Conservation (phyloP, 169 alveolate species). For the Cyclospora cayetanensis region DNA sequence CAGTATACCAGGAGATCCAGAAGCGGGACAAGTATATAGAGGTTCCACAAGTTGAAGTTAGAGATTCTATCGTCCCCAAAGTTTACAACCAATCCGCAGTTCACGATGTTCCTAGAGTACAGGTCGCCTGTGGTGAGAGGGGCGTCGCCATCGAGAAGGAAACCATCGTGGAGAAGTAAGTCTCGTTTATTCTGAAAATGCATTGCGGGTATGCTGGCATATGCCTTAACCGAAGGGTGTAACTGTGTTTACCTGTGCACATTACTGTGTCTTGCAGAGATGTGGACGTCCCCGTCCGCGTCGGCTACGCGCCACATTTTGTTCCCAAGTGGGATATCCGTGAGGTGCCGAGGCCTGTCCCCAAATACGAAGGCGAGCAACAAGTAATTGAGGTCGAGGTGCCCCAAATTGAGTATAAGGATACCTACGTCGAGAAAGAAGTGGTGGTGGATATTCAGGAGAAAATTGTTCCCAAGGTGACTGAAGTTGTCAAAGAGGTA, state of each 20-base stretch:
- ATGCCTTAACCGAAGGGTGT: background rate
- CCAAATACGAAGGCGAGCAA: conserved; percentile 89
- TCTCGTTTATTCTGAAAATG: too few relatives aligned
- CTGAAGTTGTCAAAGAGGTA: conserved; percentile 85
- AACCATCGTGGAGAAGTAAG: conserved; percentile 79
- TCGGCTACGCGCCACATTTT: conserved; percentile 86
- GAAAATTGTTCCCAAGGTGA: conserved; percentile 85
- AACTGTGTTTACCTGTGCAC: background rate
- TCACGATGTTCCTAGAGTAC: conserved; percentile 87
- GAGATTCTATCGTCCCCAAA: conserved; percentile 84
- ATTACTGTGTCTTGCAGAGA: conserved; percentile 48
- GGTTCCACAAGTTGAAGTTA: conserved; percentile 82
- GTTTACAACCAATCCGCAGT: conserved; percentile 84
- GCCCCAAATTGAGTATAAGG: conserved; percentile 86
- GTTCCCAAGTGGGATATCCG: conserved; percentile 88
- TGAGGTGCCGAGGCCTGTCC: conserved; percentile 86
- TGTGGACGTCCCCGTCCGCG: conserved; percentile 84
- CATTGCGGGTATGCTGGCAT: too few relatives aligned
- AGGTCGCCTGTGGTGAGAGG: conserved; percentile 81
- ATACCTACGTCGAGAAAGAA: conserved; percentile 86
- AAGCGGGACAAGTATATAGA: conserved; percentile 85
- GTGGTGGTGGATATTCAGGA: conserved; percentile 88
- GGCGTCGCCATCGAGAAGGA: conserved; percentile 80
- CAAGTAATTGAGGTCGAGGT: conserved; percentile 85
- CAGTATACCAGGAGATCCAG: conserved; percentile 86